A percentile compares a stretch with the other conserved stretches of the same genome.
Evolutionary conservation across 345 rosid genomes (phyloP).

Genomic region (Rhizophora apiculata): DNA sequence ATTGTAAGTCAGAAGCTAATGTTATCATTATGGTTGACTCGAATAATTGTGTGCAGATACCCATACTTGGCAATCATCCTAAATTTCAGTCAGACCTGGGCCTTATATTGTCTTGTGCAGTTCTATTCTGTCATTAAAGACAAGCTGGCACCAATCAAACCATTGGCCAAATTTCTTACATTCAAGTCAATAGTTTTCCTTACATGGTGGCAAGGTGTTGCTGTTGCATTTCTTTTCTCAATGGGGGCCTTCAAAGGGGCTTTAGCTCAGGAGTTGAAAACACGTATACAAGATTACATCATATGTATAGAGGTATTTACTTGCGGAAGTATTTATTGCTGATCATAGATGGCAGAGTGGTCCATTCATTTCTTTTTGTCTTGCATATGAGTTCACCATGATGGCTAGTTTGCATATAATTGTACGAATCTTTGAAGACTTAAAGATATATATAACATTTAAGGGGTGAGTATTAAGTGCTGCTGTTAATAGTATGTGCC

Average conservation of each 20-base stretch:
- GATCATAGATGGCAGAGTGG: background rate
- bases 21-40: constrained; percentile 6
- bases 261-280: constrained; percentile 84
- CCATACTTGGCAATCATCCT: constrained; percentile 95
- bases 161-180: constrained; percentile 88
- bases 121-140: constrained; percentile 87
- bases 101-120: constrained; percentile 94
- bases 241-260: constrained; percentile 82
- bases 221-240: constrained; percentile 88
- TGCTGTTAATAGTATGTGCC: too few relatives aligned
- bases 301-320: constrained; percentile 84
- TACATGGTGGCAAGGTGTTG: constrained; percentile 99
- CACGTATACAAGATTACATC: constrained; percentile 89
- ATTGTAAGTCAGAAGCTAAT: background rate
- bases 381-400: background rate
- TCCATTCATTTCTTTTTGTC: background rate
- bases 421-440: too few relatives aligned
- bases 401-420: too few relatives aligned
- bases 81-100: constrained; percentile 98
- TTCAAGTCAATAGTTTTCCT: constrained; percentile 96
- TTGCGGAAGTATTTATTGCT: background rate
- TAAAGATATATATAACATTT: too few relatives aligned
- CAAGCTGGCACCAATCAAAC: constrained; percentile 82
- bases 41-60: constrained; percentile 52
- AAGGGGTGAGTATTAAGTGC: too few relatives aligned